Evolutionary conservation across 139 green algal genomes (phyloP).

Genomic region (Microglena sp.): DNA sequence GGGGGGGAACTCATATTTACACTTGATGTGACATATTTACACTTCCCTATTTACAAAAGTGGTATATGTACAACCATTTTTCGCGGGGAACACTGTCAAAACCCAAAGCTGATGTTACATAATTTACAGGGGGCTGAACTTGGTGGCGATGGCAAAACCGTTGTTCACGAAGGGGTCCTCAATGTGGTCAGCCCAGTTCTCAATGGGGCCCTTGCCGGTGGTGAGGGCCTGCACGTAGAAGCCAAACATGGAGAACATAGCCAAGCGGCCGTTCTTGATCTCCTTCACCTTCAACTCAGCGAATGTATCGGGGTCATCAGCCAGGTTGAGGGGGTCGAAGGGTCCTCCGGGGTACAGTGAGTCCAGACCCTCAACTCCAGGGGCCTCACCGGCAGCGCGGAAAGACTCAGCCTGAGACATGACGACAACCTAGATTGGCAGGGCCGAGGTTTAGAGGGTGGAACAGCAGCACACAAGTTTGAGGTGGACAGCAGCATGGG

Average conservation of each 20-base stretch:
- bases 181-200: constrained; percentile 67
- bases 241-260: constrained; percentile 24
- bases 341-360: constrained; percentile 37
- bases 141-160: constrained; percentile 48
- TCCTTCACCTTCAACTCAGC: constrained; percentile 71
- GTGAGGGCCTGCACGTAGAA: constrained; percentile 83
- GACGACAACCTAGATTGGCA: too few species aligned
- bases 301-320: constrained; percentile 89
- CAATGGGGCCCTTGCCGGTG: constrained; percentile 49
- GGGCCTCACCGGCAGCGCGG: constrained; percentile 77
- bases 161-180: constrained; percentile 59
- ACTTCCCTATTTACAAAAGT: too few species aligned
- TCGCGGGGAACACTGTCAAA: too few species aligned
- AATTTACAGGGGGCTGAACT: too few species aligned
- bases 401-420: constrained; percentile 89
- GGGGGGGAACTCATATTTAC: too few species aligned
- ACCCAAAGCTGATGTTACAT: too few species aligned
- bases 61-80: too few species aligned
- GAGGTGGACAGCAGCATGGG: too few species aligned
- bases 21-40: too few species aligned
- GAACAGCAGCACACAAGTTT: too few species aligned
- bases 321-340: constrained; percentile 94
- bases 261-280: constrained; percentile 37
- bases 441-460: too few species aligned
- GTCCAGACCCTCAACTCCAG: constrained; percentile 69